Evolutionary conservation across 75 land plant species (phyloP).

Genomic region (Selaginella tamariscina): DNA sequence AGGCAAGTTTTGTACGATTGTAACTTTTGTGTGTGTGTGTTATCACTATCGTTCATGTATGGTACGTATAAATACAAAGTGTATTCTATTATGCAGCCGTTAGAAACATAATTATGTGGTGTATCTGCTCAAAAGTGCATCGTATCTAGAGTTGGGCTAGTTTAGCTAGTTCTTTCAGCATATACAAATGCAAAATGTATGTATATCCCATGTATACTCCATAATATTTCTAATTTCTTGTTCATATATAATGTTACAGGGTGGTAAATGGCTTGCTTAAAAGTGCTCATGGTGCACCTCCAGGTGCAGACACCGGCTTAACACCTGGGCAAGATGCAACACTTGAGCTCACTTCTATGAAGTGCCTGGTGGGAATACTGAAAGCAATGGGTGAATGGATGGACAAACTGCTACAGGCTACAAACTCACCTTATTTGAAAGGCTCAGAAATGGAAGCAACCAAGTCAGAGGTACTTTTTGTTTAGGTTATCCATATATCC

Average conservation of each 20-base stretch:
- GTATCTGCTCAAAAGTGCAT: no score
- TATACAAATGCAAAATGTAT: no score
- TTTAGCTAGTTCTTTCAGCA: no score
- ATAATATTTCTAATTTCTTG: slow-evolving; percentile 23
- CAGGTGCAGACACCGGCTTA: slow-evolving; percentile 50
- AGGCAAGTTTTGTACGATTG: slow-evolving; percentile 49
- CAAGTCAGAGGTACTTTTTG: background rate
- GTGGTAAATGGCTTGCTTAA: slow-evolving; percentile 68
- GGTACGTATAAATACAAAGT: no score
- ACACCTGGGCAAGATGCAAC: slow-evolving; percentile 56
- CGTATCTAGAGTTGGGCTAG: no score
- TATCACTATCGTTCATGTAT: no score
- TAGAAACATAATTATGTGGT: no score
- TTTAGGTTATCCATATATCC: no score
- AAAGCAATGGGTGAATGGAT: slow-evolving; percentile 81
- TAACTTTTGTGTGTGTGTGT: no score
- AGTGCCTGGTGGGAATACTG: slow-evolving; percentile 54
- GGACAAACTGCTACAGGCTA: slow-evolving; percentile 46
- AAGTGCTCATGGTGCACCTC: slow-evolving; percentile 64
- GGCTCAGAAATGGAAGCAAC: slow-evolving; percentile 12
- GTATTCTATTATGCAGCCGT: no score
- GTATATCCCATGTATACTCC: slow-evolving; percentile 1
- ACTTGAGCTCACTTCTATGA: slow-evolving; percentile 55
- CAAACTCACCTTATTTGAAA: background rate
- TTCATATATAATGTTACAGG: no score